phyloP scores from a whole-genome alignment of 2,329 filamentous ascomycete genomes.

The Epichloe uncinata region DNA sequence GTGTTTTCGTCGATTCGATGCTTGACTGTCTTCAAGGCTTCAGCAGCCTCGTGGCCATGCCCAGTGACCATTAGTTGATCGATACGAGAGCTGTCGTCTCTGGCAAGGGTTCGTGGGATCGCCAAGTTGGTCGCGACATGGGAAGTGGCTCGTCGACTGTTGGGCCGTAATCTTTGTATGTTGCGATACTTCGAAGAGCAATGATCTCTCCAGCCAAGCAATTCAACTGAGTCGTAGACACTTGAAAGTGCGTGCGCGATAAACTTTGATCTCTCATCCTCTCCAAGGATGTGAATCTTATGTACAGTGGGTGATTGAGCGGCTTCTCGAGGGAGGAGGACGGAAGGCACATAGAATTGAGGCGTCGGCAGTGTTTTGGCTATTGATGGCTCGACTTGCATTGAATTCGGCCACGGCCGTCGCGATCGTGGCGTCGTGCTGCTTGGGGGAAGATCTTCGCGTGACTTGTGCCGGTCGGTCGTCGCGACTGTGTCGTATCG shows the following conservation, averaged over 20 bases:
- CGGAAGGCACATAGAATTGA: slow-evolving; percentile 22
- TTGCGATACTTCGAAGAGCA: slow-evolving; percentile 18
- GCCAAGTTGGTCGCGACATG: slow-evolving; percentile 13
- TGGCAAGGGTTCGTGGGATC: slow-evolving; percentile 3
- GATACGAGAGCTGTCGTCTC: slow-evolving; percentile 39
- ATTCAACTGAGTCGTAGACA: slow-evolving; percentile 27
- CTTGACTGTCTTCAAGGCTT: slow-evolving; percentile 45
- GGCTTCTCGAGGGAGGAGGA: slow-evolving; percentile 20
- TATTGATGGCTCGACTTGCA: slow-evolving; percentile 7
- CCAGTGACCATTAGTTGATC: slow-evolving; percentile 59
- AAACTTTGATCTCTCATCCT: slow-evolving; percentile 27
- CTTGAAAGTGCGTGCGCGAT: slow-evolving; percentile 28
- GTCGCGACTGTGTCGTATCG: slow-evolving; percentile 18
- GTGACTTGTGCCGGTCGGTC: slow-evolving; percentile 11
- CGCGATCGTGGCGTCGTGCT: slow-evolving; percentile 8
- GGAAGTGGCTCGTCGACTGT: slow-evolving; percentile 9
- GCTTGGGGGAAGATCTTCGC: slow-evolving; percentile 10
- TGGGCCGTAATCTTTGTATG: slow-evolving; percentile 13
- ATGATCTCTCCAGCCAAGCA: slow-evolving; percentile 17
- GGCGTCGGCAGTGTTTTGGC: slow-evolving; percentile 5
- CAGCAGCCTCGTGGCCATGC: slow-evolving; percentile 35
- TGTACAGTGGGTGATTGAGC: slow-evolving; percentile 20
- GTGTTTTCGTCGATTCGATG: slow-evolving; percentile 55
- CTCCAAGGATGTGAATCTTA: slow-evolving; percentile 29
- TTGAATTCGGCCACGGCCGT: slow-evolving; percentile 12